Evolutionary conservation across 2,329 filamentous ascomycete genomes (phyloP).

Genomic region (Neospermospora avenae): DNA sequence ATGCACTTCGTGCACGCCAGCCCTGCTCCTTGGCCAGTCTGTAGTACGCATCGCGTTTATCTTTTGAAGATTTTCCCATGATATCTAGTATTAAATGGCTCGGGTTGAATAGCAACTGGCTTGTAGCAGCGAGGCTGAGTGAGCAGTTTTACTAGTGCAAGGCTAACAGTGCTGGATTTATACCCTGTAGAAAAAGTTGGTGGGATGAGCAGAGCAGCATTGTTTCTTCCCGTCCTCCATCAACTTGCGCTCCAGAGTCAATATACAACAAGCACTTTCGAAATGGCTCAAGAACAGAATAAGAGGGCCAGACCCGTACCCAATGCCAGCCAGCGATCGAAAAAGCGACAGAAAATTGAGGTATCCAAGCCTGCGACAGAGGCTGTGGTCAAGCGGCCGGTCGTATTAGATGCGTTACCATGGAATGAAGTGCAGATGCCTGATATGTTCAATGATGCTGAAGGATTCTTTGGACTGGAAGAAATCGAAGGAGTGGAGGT

Average conservation of each 20-base stretch:
- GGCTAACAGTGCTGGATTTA: constrained; percentile 16
- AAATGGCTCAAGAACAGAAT: constrained; percentile 32
- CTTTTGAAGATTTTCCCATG: constrained; percentile 98
- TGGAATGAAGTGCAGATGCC: constrained; percentile 65
- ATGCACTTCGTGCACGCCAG: constrained; percentile 93
- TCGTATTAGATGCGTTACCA: constrained; percentile 47
- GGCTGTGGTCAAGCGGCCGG: constrained; percentile 36
- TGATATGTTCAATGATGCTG: constrained; percentile 80
- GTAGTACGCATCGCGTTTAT: constrained; percentile 98
- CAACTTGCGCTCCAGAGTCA: neutral
- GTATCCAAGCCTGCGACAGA: constrained; percentile 17
- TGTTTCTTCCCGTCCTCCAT: neutral
- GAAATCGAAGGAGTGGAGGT: constrained; percentile 90
- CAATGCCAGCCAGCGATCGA: constrained; percentile 26
- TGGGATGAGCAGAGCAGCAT: neutral
- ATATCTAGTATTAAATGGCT: neutral
- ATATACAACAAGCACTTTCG: neutral
- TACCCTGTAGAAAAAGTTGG: constrained; percentile 10
- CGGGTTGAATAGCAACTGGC: neutral
- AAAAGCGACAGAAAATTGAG: constrained; percentile 36
- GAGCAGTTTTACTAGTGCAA: constrained; percentile 20
- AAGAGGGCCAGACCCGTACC: constrained; percentile 30
- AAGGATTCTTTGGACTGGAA: constrained; percentile 88
- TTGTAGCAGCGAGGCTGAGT: constrained; percentile 23
- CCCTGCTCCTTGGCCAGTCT: constrained; percentile 97